Evolutionary conservation across 2,329 filamentous ascomycete genomes (phyloP), one percentile per base, ranked within the genome.

Genomic region (Aspergillus sp.): DNA sequence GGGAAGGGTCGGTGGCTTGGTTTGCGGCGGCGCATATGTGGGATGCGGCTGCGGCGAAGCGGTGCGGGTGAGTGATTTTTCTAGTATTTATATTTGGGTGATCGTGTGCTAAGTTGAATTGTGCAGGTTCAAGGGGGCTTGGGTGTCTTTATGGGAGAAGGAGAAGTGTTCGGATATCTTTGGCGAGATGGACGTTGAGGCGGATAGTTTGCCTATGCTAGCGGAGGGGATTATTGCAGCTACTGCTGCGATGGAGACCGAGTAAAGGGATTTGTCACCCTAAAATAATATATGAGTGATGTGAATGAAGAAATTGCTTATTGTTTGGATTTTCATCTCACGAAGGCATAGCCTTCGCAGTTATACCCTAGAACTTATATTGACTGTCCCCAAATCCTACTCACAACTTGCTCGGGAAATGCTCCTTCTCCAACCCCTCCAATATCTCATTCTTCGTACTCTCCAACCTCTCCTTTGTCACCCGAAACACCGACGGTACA

Each of bases 391-490:
- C 27, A 10, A 1, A 30, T 2, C 8, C 27, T 30, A 30, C 11
- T 36, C 1, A 42, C 15, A 42, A 1, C 39, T 19, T 42, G 2
- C 39, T 42, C n/a, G 15, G 11, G 3, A 17, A 5, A 19, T 42
- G 3, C 39, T 42, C 39, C 17, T 19, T 42, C 15, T 42, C 15
- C 2, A 19, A 8, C 19, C n/a, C 57, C 42, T 30, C 47, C 47
- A 60, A 25, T 3, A 60, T 52, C 10, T n/a, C 36, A 19, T 60
- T 60, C 39, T 38, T 23, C 23, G 36, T 42, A 32, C 39, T 48
- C 6, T 41, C 30, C 27, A 59, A n/a, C 5, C 51, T 17, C 21
- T 54, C 57, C 36, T 54, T 27, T 0, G 51, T 55, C n/a, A 32
- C 51, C 41, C 48, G 25, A 19, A 59, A 59, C 8, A 59, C 38